These are phyloP conservation scores for Cladorrhinum sp. DNA, from an alignment of 2,329 filamentous ascomycete genomes.

Conservation along the genomic window DNA sequence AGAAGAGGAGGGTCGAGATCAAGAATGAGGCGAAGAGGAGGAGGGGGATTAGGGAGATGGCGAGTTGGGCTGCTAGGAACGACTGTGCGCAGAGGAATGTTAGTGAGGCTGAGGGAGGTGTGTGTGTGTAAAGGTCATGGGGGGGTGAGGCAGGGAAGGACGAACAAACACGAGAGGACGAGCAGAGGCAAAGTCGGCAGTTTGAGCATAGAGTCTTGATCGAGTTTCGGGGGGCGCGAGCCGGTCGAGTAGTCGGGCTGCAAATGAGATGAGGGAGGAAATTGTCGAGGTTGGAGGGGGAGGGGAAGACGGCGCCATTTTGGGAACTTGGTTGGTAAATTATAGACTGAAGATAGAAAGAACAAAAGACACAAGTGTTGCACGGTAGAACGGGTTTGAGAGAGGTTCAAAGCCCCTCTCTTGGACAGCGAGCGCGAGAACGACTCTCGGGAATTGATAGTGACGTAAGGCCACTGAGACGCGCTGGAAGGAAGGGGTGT, in stretches of 20 bases:
- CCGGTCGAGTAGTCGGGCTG: constrained; percentile 37
- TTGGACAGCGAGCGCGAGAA: too few relatives aligned
- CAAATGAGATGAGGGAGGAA: neutral
- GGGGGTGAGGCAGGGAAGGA: constrained; percentile 14
- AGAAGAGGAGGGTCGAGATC: constrained; percentile 59
- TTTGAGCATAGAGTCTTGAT: constrained; percentile 51
- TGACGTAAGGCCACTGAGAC: neutral
- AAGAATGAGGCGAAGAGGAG: constrained; percentile 66
- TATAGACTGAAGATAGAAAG: too few relatives aligned
- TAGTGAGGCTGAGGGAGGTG: too few relatives aligned
- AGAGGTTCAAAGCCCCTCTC: too few relatives aligned
- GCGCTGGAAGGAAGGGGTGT: neutral
- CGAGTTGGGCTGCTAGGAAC: constrained; percentile 63
- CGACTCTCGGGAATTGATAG: neutral
- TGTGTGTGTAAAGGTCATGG: neutral
- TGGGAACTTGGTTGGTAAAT: neutral
- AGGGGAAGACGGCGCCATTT: neutral
- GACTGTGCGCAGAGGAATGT: constrained; percentile 44
- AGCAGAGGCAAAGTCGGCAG: constrained; percentile 54
- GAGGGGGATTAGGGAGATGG: constrained; percentile 65
- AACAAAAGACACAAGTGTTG: too few relatives aligned
- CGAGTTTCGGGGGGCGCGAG: constrained; percentile 60
- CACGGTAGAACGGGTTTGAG: too few relatives aligned
- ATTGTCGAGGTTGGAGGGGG: neutral
- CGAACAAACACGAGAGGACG: constrained; percentile 70